phyloP scores from a whole-genome alignment of 2,329 filamentous ascomycete species.

The Penicillium polonicum region DNA sequence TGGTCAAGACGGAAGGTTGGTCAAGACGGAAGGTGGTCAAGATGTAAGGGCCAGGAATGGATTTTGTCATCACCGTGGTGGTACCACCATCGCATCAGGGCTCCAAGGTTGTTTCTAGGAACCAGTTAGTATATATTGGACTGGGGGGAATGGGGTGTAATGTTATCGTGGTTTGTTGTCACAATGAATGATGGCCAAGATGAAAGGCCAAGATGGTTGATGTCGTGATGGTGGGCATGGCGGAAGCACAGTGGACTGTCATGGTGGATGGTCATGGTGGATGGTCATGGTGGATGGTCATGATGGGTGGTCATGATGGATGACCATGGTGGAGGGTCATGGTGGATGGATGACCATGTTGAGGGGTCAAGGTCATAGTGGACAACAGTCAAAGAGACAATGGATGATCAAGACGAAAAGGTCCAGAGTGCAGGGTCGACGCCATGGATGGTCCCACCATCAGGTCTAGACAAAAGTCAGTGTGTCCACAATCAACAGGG shows the following conservation, averaged over 20 bases:
- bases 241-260: background rate
- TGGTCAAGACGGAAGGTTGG: background rate
- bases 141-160: background rate
- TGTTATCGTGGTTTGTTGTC: background rate
- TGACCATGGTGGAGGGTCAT: background rate
- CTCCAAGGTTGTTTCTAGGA: background rate
- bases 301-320: background rate
- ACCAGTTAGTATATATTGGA: background rate
- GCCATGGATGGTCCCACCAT: background rate
- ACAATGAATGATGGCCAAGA: background rate
- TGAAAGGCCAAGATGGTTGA: background rate
- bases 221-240: background rate
- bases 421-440: background rate
- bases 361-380: background rate
- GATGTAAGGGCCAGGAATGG: background rate
- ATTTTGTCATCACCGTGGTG: background rate
- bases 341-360: background rate
- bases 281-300: background rate
- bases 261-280: background rate
- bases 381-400: background rate
- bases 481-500: no score
- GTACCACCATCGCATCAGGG: background rate
- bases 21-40: background rate
- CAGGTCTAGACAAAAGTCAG: background rate
- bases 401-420: background rate